A percentile compares a stretch with the other conserved stretches of the same genome.
Evolutionary conservation across 768 basidiomycete species (phyloP).

Genomic region (Floccularia luteovirens): DNA sequence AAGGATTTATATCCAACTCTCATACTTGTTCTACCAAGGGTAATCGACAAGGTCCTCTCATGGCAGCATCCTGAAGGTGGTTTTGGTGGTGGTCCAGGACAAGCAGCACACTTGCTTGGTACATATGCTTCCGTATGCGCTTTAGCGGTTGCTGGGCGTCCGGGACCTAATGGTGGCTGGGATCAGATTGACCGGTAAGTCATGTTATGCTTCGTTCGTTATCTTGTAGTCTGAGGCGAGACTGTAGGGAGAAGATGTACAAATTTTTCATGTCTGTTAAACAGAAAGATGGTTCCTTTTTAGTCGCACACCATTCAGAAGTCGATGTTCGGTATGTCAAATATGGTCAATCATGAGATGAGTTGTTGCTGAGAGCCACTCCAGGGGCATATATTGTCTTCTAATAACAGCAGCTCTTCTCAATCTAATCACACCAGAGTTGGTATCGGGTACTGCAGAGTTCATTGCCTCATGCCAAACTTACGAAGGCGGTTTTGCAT

Average conservation of each 20-base stretch:
- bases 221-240: neutral
- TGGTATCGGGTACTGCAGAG: slow-evolving; percentile 63
- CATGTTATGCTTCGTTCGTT: neutral
- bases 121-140: slow-evolving; percentile 86
- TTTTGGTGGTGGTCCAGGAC: slow-evolving; percentile 88
- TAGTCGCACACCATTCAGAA: slow-evolving; percentile 82
- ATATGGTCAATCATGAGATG: too few relatives aligned
- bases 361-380: neutral
- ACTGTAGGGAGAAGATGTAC: slow-evolving; percentile 63
- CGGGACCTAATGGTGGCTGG: slow-evolving; percentile 76
- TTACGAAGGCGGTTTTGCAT: slow-evolving; percentile 94
- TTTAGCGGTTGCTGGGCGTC: slow-evolving; percentile 72
- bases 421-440: slow-evolving; percentile 83
- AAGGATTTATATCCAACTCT: neutral
- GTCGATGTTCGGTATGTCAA: slow-evolving; percentile 89
- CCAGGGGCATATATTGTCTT: slow-evolving; percentile 90
- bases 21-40: slow-evolving; percentile 33
- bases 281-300: slow-evolving; percentile 87
- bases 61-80: slow-evolving; percentile 87
- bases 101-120: slow-evolving; percentile 79
- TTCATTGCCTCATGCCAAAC: slow-evolving; percentile 93
- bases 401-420: slow-evolving; percentile 78
- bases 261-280: slow-evolving; percentile 89
- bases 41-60: slow-evolving; percentile 70
- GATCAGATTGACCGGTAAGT: slow-evolving; percentile 75